These are phyloP conservation scores for Naganishia sp. DNA, from an alignment of 1,284 basidiomycete genomes.

Conservation along the genomic window DNA sequence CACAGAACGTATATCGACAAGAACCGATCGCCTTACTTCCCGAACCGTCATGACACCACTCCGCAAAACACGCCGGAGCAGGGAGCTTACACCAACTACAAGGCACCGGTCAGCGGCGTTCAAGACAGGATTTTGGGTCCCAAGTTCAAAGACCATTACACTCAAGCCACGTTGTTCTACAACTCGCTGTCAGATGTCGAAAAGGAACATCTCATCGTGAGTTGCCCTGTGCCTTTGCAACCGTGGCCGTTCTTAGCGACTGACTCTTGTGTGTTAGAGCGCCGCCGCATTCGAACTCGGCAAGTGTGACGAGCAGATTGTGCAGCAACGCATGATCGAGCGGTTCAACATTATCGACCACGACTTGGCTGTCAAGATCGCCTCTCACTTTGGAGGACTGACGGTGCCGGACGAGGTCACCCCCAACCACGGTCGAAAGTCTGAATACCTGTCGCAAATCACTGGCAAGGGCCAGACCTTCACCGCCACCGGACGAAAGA, in stretches of 20 bases:
- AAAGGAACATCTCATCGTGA: slow-evolving; percentile 59
- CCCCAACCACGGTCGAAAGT: slow-evolving; percentile 62
- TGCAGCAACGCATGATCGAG: slow-evolving; percentile 67
- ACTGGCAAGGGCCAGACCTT: slow-evolving; percentile 52
- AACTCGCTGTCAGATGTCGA: slow-evolving; percentile 71
- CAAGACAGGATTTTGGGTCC: slow-evolving; percentile 67
- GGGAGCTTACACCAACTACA: slow-evolving; percentile 61
- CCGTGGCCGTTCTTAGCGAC: not conserved
- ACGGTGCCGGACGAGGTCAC: slow-evolving; percentile 65
- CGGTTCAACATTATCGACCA: slow-evolving; percentile 67
- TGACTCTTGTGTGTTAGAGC: slow-evolving; percentile 51
- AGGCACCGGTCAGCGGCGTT: slow-evolving; percentile 59
- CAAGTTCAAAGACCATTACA: slow-evolving; percentile 61
- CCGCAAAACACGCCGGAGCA: slow-evolving; percentile 49
- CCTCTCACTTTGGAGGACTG: slow-evolving; percentile 50
- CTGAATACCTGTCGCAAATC: slow-evolving; percentile 63
- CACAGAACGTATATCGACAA: slow-evolving; percentile 61
- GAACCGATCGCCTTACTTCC: slow-evolving; percentile 68
- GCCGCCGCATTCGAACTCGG: slow-evolving; percentile 76
- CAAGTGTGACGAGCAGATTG: slow-evolving; percentile 71
- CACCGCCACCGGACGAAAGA: slow-evolving; percentile 60
- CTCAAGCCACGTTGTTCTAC: slow-evolving; percentile 63
- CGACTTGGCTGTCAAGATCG: slow-evolving; percentile 67
- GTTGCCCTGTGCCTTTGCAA: not conserved
- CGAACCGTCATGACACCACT: slow-evolving; percentile 64